Base-by-base conservation (phyloP, 2,329 filamentous ascomycete species). In the Penicillium sp. region DNA sequence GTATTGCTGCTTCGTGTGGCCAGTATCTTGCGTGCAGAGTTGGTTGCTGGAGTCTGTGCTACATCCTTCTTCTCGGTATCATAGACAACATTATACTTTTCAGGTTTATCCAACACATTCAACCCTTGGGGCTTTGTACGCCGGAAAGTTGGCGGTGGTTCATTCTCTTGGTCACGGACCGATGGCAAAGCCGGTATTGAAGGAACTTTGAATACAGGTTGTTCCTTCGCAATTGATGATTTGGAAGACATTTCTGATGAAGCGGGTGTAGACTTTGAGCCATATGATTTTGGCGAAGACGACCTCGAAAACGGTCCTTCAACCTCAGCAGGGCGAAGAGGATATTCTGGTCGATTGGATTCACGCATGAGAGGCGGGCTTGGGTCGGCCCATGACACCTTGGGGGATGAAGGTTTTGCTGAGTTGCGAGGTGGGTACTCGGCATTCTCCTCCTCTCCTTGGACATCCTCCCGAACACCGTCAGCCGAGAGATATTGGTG, bases 151-250 rank as follows among this genome's bases (percentile, higher is more conserved):
- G 87, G 84, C 3, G 87, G 87, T 4, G 84, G 82, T 59, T 94
- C 86, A 70, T 97, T 97, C 72, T 97, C 92, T 71, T 96, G 91
- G 66, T 96, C 91, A 60, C 88, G 82, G 4, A 78, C 76, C 1
- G 87, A 83, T 19, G 87, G 85, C 46, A 90, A 70, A 50, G 82
- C 75, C 19, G 84, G 82, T 36, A 82, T 76, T 13, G 80, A 78
- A 45, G 84, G 83, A 15, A 85, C 73, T 64, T 81, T 85, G 70
- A 86, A 87, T 7, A 82, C 79, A n/a, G 83, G 81, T 50, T 81
- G 78, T 49, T 76, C 74, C 53, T 72, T 73, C 34, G 76, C 74
- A 50, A 70, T 68, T 10, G 74, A 78, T 9, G 75, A 72, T 58
- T 69, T 73, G 11, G 75, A 74, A 15, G 73, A 76, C 60, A 70